Evolutionary conservation across 2,329 filamentous ascomycete genomes (phyloP), one percentile per base, ranked within the genome.

Genomic region (Hymenoscyphus fraxineus): DNA sequence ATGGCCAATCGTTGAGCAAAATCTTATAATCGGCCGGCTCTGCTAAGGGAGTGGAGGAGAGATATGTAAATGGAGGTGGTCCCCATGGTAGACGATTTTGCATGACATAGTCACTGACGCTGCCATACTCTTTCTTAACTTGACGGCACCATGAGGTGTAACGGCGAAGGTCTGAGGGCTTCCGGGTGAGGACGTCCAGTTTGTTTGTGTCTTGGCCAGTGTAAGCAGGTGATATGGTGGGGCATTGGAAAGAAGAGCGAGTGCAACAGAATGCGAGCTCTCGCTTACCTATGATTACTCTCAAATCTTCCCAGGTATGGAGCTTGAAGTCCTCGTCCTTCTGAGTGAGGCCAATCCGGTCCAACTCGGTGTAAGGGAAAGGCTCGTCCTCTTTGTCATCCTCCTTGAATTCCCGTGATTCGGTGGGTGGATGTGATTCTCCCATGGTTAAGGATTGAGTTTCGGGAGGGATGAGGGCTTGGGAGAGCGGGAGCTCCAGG

Each of bases 1-100:
- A 97, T 0, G 94, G 94, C 93, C 93, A 98, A 81, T 97, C 93
- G 73, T 98, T 97, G 74, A 87, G 81, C 56, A 97, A 80, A 60
- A 96, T 89, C 66, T 86, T 87, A 75, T 83, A 88, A 76, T 88
- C 86, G 40, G 81, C 81, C 3, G 80, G 73, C 55, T 84, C 78
- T 31, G 79, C 75, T 67, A 88, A 86, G 10, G 85, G 85, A 4
- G 67, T 64, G 7, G 65, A 31, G 9, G 72, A 74, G 35, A 35
- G 57, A 27, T 32, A 79, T 71, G 76, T 79, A 74, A 87, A 88
- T 4, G 85, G 85, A 16, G 83, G 82, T 38, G 73, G 68, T 1
- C 84, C 84, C 93, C 93, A 97, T 61, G 85, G 84, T 65, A 97
- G 80, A 47, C 92, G 84, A 76, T 95, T 83, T 63, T 82, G 81